Base-by-base conservation (phyloP, 169 alveolate species). In the Babesia bovis region DNA sequence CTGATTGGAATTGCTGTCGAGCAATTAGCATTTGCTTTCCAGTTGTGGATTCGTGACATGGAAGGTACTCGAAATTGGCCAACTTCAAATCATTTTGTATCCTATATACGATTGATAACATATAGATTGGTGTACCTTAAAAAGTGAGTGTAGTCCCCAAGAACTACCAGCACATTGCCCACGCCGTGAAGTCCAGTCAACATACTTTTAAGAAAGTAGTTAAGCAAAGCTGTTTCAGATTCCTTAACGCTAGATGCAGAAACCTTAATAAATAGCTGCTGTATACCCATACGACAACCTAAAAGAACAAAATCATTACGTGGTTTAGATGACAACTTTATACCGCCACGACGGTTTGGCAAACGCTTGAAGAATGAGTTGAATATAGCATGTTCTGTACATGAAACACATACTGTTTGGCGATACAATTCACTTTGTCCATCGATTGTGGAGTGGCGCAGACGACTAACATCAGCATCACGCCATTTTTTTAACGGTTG, bases 391-490 rank as follows among this genome's bases (percentile, higher is more conserved):
- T 65, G 68, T 17, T 55, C 56, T 9, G 72, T 44, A 12, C 79
- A 58, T 12, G 88, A 69, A 6, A 81, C 56, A 23, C 71, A 21
- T 2, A 87, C 76, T 17, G 79, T 85, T 53, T 87, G 93, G 28
- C 93, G 83, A 49, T 84, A 85, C 15, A 68, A 67, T 40, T 60
- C 76, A 38, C 78, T 55, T 30, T 71, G 81, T 1, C 89, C 93
- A 53, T 87, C 93, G 2, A 87, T 26, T 15, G 70, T 66, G 9
- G 87, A 50, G 12, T 69, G 82, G 40, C 90, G 65, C 7, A 87
- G 72, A 28, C 87, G 75, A 44, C 71, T 87, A 55, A 87, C 58
- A 69, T 87, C 93, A 25, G 90, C 87, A 56, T 78, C 89, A n/a
- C 91, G 77, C 67, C 86, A 73, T 13, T 83, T 79, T 68, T 76